Evolutionary conservation across 1,284 basidiomycete species (phyloP), one percentile per base, ranked within the genome.

Genomic region (Ustilago curta): DNA sequence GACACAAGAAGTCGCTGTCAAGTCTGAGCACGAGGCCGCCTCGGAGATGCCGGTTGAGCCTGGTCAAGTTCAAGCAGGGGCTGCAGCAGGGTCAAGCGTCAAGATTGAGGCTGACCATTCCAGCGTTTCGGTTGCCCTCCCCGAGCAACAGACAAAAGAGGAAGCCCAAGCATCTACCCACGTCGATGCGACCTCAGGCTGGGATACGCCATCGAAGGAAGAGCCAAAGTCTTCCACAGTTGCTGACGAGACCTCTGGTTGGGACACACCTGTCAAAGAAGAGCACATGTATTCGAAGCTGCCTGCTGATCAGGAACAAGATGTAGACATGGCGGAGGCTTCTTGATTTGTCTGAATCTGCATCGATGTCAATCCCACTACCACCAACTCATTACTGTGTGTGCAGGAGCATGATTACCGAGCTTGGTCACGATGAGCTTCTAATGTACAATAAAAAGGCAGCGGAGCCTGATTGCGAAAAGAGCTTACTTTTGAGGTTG

Each of bases 251-350:
- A 14, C 42, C 23, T 44, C 42, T 12, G 21, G 27, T 9, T 23
- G 16, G n/a, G 35, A 19, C 19, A 35, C 52, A 44, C 7, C 32
- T 19, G 12, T 29, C n/a, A 48, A 25, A 29, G 44, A 39, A 29
- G 27, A 39, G 32, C 25, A 47, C 35, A 14, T 12, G 23, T 39
- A 65, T 27, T 11, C 39, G 60, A 54, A 56, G 16, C 27, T 40
- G 21, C 39, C 59, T 58, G 40, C 63, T 5, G 48, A 31, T 45
- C 53, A 52, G 35, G 49, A 39, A 23, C 35, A 57, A 19, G 65
- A 68, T 18, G 59, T 61, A 21, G 65, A 68, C 48, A 68, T 68
- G 65, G 53, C 59, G 19, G 59, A 68, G 54, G 59, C 59, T 37
- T 21, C 49, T n/a, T 49, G n/a, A 32, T 45, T 45, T 14, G 23